These are phyloP conservation scores for Penicillium sp. DNA, from an alignment of 2,329 filamentous ascomycete species.

Conservation along the genomic window DNA sequence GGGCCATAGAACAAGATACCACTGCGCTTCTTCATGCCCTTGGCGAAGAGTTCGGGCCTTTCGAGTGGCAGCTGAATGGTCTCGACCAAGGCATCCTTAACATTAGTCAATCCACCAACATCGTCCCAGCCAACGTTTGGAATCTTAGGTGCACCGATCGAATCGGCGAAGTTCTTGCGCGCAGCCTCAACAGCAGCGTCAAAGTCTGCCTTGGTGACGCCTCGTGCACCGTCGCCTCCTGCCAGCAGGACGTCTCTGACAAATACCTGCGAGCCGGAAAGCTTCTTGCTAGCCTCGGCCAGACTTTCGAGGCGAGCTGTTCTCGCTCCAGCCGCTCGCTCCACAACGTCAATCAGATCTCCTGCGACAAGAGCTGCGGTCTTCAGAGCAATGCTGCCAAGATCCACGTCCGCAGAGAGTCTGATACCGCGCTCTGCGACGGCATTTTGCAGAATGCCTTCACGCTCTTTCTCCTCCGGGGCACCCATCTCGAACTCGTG, in stretches of 20 bases:
- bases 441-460: conserved; percentile 77
- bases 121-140: conserved; percentile 96
- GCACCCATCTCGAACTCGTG: conserved; percentile 93
- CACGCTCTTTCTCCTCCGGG: conserved; percentile 87
- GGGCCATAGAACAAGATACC: conserved; percentile 99
- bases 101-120: conserved; percentile 86
- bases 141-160: conserved; percentile 96
- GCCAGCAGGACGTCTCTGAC: conserved; percentile 83
- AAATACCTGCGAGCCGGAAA: conserved; percentile 48
- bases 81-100: conserved; percentile 95
- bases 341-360: conserved; percentile 90
- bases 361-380: conserved; percentile 93
- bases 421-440: conserved; percentile 71
- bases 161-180: conserved; percentile 95
- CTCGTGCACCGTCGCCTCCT: conserved; percentile 74
- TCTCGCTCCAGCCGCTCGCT: conserved; percentile 77
- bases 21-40: conserved; percentile 97
- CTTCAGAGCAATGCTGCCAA: conserved; percentile 83
- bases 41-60: conserved; percentile 88
- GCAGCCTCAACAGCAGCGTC: conserved; percentile 92
- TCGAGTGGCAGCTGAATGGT: conserved; percentile 93
- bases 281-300: conserved; percentile 45
- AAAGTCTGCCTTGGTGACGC: conserved; percentile 79
- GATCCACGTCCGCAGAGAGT: conserved; percentile 79
- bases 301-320: conserved; percentile 72